These are phyloP conservation scores for Zygosaccharomyces gambellarensis DNA, from an alignment of 805 yeast genomes.

Conservation along the genomic window DNA sequence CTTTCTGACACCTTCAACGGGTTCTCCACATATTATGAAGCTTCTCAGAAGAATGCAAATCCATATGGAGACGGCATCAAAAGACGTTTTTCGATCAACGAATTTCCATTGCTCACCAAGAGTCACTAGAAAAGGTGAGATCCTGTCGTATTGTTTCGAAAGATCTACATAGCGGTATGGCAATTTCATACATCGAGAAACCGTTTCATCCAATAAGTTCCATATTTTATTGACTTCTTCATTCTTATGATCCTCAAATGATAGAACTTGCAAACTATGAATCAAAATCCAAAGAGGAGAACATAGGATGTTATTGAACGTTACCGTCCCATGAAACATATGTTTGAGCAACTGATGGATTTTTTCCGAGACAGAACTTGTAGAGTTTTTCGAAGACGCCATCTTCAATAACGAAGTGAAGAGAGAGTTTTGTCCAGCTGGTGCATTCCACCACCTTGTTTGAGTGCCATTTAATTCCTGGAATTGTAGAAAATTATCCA, in stretches of 20 bases:
- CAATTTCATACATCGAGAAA: conserved; percentile 61
- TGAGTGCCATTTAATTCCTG: conserved; percentile 50
- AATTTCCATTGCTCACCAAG: conserved; percentile 67
- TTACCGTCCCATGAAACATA: conserved; percentile 47
- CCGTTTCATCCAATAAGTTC: conserved; percentile 67
- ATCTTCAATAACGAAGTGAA: conserved; percentile 63
- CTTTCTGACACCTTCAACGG: conserved; percentile 25
- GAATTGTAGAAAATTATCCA: conserved; percentile 58
- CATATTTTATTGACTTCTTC: conserved; percentile 41
- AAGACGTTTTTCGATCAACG: conserved; percentile 33
- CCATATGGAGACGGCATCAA: conserved; percentile 42
- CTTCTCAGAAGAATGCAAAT: conserved; percentile 44
- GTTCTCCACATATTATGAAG: conserved; percentile 56
- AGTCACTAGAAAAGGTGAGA: conserved; percentile 56
- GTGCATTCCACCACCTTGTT: conserved; percentile 76
- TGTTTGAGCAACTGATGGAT: conserved; percentile 46
- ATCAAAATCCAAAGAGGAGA: conserved; percentile 56
- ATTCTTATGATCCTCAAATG: conserved; percentile 9
- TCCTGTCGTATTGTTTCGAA: conserved; percentile 32
- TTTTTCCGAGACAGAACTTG: conserved; percentile 37
- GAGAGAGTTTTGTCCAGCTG: conserved; percentile 47
- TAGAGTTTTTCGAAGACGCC: conserved; percentile 36
- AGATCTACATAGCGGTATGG: conserved; percentile 84
- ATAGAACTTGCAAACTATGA: conserved; percentile 39
- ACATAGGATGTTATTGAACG: conserved; percentile 48